phyloP scores from a whole-genome alignment of 2,329 filamentous ascomycete species.

The Lecanicillium sp. region DNA sequence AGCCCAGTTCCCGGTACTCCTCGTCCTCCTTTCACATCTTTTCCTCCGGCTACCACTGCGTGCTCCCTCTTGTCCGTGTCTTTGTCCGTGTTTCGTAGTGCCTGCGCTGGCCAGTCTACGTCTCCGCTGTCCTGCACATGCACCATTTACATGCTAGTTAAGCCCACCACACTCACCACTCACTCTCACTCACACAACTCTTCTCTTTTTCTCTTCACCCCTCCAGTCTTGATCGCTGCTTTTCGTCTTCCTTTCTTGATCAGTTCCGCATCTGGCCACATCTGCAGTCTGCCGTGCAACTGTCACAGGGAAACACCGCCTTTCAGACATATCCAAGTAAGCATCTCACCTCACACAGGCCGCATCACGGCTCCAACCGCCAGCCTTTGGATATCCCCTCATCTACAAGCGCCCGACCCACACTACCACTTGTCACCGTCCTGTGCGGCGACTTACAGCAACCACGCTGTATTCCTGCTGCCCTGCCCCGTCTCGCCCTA shows the following conservation, averaged over 20 bases:
- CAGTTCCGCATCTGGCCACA: no score
- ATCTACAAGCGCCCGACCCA: constrained; percentile 15
- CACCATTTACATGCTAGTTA: background rate
- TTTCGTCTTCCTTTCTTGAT: no score
- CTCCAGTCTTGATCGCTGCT: no score
- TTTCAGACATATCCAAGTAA: constrained; percentile 5
- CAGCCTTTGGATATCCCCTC: constrained; percentile 13
- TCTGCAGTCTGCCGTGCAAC: background rate
- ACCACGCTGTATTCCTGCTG: background rate
- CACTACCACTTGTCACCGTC: constrained; percentile 7
- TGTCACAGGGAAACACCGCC: background rate
- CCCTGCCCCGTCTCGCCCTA: no score
- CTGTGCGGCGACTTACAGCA: constrained; percentile 13
- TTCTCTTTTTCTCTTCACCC: no score
- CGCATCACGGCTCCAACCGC: constrained; percentile 4
- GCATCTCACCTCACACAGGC: no score
- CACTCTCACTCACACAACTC: no score
- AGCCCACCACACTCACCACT: no score
- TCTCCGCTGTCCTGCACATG: no score
- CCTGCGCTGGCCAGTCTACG: background rate
- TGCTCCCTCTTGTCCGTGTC: background rate
- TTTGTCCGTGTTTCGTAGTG: constrained; percentile 9
- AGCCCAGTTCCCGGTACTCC: no score
- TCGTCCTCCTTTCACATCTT: no score
- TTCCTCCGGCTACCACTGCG: background rate